Evolutionary conservation across 495 filamentous ascomycete species (phyloP).

Genomic region (Aspergillus steynii): DNA sequence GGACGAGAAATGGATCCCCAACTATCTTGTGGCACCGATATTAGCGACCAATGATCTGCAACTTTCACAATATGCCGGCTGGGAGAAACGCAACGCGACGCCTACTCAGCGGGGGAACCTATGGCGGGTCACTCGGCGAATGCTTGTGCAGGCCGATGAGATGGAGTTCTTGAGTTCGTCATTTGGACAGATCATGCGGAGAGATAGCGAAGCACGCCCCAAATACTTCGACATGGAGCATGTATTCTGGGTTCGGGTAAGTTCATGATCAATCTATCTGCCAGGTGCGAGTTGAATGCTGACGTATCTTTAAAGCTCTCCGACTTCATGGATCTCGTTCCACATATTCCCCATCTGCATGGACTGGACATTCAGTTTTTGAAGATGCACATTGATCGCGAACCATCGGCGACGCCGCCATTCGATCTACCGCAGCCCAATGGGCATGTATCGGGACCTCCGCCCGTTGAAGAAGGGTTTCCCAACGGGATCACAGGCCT

Average conservation of each 20-base stretch:
- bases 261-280: conserved; percentile 12
- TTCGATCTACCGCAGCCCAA: conserved; percentile 30
- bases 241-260: conserved; percentile 78
- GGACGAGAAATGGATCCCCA: conserved; percentile 73
- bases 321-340: conserved; percentile 72
- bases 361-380: conserved; percentile 56
- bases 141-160: conserved; percentile 49
- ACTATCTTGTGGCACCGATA: conserved; percentile 71
- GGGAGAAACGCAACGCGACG: conserved; percentile 58
- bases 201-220: conserved; percentile 47
- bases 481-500: conserved; percentile 31
- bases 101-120: conserved; percentile 49
- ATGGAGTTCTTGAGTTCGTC: conserved; percentile 35
- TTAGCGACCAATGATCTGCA: conserved; percentile 75
- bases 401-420: conserved; percentile 25
- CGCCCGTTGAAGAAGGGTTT: conserved; percentile 23
- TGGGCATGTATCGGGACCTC: conserved; percentile 30
- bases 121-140: conserved; percentile 54
- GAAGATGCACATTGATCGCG: conserved; percentile 50
- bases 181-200: conserved; percentile 45
- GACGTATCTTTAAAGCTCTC: conserved; percentile 53
- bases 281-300: conserved; percentile 2
- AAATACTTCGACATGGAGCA: conserved; percentile 58
- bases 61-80: conserved; percentile 70
- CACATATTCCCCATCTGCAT: conserved; percentile 67